Conservation (phyloP, 2,329 filamentous ascomycete genomes). For the Myriosclerotinia curreyana region DNA sequence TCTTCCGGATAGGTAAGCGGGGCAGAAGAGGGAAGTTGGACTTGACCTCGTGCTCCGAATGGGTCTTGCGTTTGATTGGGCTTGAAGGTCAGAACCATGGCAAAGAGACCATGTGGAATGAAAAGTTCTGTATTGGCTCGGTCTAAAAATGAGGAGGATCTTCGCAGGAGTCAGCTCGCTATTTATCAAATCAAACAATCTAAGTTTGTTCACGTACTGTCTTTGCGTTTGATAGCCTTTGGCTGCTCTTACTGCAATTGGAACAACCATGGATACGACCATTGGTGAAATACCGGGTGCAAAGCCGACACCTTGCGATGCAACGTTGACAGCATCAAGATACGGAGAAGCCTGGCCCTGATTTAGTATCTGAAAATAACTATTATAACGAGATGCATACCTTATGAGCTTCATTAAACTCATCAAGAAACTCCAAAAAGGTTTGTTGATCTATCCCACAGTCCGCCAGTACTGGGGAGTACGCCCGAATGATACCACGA, state of each 20-base stretch:
- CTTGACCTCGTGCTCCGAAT: neutral
- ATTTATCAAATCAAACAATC: neutral
- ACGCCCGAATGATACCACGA: slow-evolving; percentile 48
- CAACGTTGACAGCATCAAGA: slow-evolving; percentile 44
- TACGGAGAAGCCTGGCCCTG: slow-evolving; percentile 34
- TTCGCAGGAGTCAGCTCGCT: slow-evolving; percentile 16
- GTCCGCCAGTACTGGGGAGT: slow-evolving; percentile 46
- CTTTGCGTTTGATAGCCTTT: slow-evolving; percentile 35
- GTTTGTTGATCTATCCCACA: slow-evolving; percentile 47
- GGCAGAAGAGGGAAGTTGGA: slow-evolving; percentile 10
- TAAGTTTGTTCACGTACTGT: slow-evolving; percentile 14
- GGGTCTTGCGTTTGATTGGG: slow-evolving; percentile 35
- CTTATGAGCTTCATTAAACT: slow-evolving; percentile 42
- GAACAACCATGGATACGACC: slow-evolving; percentile 44
- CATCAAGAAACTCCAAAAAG: slow-evolving; percentile 49
- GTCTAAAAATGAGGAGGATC: slow-evolving; percentile 51
- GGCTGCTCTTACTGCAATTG: slow-evolving; percentile 43
- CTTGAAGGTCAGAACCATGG: slow-evolving; percentile 52
- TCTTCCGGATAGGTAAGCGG: slow-evolving; percentile 4
- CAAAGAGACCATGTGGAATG: slow-evolving; percentile 52
- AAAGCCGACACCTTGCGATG: slow-evolving; percentile 41
- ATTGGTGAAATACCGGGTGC: slow-evolving; percentile 43
- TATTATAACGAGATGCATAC: slow-evolving; percentile 1
- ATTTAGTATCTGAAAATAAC: slow-evolving; percentile 14
- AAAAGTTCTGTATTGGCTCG: slow-evolving; percentile 55